Conservation (phyloP, 768 basidiomycete genomes). For the Hemileccinum rubropunctum region DNA sequence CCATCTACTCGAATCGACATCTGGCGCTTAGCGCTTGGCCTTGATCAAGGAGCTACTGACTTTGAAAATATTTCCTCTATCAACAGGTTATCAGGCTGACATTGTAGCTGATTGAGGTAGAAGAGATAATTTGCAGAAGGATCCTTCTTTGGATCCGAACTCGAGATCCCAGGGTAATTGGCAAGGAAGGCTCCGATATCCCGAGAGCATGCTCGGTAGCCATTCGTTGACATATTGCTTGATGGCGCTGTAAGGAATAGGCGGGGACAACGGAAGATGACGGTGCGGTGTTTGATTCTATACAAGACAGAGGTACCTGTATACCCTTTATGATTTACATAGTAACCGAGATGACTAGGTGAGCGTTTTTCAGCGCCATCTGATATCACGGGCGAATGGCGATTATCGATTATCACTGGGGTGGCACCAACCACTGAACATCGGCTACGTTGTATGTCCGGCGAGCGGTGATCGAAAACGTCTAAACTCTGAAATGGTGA, state of each 20-base stretch:
- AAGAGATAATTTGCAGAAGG: slow-evolving; percentile 52
- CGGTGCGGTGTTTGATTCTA: not conserved
- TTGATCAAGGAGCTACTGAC: slow-evolving; percentile 33
- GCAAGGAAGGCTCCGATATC: slow-evolving; percentile 27
- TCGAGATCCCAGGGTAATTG: slow-evolving; percentile 19
- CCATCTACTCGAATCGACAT: slow-evolving; percentile 47
- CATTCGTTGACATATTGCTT: slow-evolving; percentile 15
- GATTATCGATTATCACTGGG: not conserved
- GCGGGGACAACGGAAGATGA: slow-evolving; percentile 13
- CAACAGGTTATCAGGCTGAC: slow-evolving; percentile 56
- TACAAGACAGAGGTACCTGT: not conserved
- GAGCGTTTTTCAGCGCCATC: not conserved
- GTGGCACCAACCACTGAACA: not conserved
- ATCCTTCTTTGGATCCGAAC: slow-evolving; percentile 5
- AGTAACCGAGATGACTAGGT: not conserved
- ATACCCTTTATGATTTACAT: too few species aligned
- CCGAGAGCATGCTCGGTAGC: slow-evolving; percentile 8
- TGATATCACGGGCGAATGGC: not conserved
- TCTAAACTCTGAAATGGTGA: not conserved
- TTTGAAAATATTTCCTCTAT: slow-evolving; percentile 62
- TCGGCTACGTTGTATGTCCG: not conserved
- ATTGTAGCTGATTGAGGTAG: slow-evolving; percentile 55
- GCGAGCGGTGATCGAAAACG: not conserved
- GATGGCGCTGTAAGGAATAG: slow-evolving; percentile 1
- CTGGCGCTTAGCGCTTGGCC: too few species aligned